A percentile compares a stretch with the other conserved stretches of the same genome.
Evolutionary conservation across 1,284 basidiomycete genomes (phyloP).

Genomic region (Heterobasidion irregulare): DNA sequence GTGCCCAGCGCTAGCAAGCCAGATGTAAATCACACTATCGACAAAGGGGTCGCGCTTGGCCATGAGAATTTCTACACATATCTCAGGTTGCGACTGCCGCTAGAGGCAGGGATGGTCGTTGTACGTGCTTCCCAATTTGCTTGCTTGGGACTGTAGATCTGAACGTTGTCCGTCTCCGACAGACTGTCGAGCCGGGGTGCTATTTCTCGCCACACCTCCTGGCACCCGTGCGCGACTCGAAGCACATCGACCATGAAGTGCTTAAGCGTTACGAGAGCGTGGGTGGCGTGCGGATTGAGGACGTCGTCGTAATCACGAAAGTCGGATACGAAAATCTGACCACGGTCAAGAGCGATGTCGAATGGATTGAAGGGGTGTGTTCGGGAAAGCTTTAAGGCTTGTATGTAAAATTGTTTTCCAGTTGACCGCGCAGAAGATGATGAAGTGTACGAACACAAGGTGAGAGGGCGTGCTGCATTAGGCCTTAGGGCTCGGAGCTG

Average conservation of each 20-base stretch:
- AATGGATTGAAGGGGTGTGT: conserved; percentile 73
- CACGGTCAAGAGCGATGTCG: conserved; percentile 68
- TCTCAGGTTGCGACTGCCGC: conserved; percentile 64
- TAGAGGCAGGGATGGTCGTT: conserved; percentile 77
- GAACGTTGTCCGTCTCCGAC: not conserved
- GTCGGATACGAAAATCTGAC: conserved; percentile 73
- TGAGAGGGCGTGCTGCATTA: too few species aligned
- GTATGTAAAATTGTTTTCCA: too few species aligned
- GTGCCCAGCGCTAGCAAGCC: conserved; percentile 72
- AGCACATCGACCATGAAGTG: conserved; percentile 63
- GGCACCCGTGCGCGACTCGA: conserved; percentile 56
- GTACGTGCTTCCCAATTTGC: conserved; percentile 32
- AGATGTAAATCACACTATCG: conserved; percentile 38
- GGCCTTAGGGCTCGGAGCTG: too few species aligned
- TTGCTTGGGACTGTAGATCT: not conserved
- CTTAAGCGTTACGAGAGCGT: conserved; percentile 69
- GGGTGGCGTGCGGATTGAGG: conserved; percentile 87
- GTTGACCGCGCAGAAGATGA: too few species aligned
- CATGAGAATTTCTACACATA: conserved; percentile 68
- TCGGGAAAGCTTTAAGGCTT: conserved; percentile 35
- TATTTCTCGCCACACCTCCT: conserved; percentile 81
- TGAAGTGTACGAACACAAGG: too few species aligned
- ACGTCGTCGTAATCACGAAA: conserved; percentile 70
- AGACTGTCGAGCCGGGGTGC: conserved; percentile 86
- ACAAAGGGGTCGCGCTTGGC: conserved; percentile 31